A percentile compares a stretch with the other conserved stretches of the same genome.
phyloP scores from a whole-genome alignment of 139 green algal species.

The Trebouxia sp. region DNA sequence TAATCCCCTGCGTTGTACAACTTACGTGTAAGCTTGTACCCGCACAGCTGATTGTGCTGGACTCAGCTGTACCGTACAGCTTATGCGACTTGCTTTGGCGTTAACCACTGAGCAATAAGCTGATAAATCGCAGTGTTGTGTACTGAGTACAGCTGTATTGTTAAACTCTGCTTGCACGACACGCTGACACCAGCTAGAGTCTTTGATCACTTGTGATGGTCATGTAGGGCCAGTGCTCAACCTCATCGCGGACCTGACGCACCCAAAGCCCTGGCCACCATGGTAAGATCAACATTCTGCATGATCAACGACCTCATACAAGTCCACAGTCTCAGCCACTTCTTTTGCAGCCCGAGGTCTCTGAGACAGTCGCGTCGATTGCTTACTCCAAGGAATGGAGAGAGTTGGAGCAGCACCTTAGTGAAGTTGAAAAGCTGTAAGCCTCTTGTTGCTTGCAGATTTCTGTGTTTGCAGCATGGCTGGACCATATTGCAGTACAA shows the following conservation, averaged over 20 bases:
- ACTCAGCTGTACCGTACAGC: too few species aligned
- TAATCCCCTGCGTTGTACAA: too few species aligned
- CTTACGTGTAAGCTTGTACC: too few species aligned
- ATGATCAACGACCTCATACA: not conserved
- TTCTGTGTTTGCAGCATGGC: not conserved
- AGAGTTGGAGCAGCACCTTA: constrained; percentile 75
- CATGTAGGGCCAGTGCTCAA: not conserved
- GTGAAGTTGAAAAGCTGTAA: constrained; percentile 84
- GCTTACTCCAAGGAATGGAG: constrained; percentile 64
- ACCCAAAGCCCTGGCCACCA: not conserved
- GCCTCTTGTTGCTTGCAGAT: constrained; percentile 5
- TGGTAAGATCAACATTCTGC: not conserved
- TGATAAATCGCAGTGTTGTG: too few species aligned
- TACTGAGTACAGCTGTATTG: too few species aligned
- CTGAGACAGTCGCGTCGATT: constrained; percentile 30
- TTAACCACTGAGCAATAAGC: too few species aligned
- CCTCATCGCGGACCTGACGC: not conserved
- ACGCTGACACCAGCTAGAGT: not conserved
- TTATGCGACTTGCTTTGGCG: too few species aligned
- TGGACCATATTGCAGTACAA: not conserved
- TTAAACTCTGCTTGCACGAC: too few species aligned
- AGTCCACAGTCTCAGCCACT: too few species aligned
- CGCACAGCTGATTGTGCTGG: too few species aligned
- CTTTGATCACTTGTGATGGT: not conserved
- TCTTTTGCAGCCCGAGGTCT: constrained; percentile 7